phyloP scores from a whole-genome alignment of 2,329 filamentous ascomycete genomes.

The Hypoxylon sp. region DNA sequence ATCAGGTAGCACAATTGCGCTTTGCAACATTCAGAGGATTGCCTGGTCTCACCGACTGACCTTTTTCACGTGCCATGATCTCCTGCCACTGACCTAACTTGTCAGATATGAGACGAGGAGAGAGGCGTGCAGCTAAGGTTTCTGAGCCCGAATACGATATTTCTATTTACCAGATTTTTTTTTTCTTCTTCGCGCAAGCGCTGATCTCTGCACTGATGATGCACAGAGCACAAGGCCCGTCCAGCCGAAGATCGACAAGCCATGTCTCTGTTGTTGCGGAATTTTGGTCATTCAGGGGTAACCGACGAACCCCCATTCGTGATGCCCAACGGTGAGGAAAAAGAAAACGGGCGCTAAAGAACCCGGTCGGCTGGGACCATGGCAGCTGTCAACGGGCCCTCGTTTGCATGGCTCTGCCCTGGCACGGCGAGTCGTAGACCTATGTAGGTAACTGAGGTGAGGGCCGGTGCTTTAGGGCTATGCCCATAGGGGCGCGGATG shows the following conservation, averaged over 20 bases:
- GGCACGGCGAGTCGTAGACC: constrained; percentile 21
- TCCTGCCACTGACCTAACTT: constrained; percentile 35
- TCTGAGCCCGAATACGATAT: constrained; percentile 19
- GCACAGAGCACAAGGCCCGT: constrained; percentile 36
- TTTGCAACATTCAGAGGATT: constrained; percentile 43
- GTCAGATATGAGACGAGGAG: constrained; percentile 35
- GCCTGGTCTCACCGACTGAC: constrained; percentile 46
- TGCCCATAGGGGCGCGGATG: constrained; percentile 37
- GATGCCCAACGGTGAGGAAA: constrained; percentile 25
- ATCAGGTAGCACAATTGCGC: constrained; percentile 43
- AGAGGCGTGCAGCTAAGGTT: constrained; percentile 28
- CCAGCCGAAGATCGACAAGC: constrained; percentile 38
- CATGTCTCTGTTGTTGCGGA: constrained; percentile 5
- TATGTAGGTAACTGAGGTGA: constrained; percentile 29
- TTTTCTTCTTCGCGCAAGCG: constrained; percentile 23
- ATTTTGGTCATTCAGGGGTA: constrained; percentile 30
- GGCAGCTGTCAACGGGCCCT: constrained; percentile 33
- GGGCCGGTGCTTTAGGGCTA: constrained; percentile 28
- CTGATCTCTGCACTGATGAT: constrained; percentile 26
- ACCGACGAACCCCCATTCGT: constrained; percentile 19
- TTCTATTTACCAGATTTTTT: constrained; percentile 19
- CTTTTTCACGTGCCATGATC: constrained; percentile 40
- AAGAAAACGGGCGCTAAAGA: constrained; percentile 19
- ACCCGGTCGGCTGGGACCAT: constrained; percentile 25
- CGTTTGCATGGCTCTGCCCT: constrained; percentile 34